Base-by-base conservation (phyloP, 495 filamentous ascomycete species). In the Symbiotaphrina buchneri region DNA sequence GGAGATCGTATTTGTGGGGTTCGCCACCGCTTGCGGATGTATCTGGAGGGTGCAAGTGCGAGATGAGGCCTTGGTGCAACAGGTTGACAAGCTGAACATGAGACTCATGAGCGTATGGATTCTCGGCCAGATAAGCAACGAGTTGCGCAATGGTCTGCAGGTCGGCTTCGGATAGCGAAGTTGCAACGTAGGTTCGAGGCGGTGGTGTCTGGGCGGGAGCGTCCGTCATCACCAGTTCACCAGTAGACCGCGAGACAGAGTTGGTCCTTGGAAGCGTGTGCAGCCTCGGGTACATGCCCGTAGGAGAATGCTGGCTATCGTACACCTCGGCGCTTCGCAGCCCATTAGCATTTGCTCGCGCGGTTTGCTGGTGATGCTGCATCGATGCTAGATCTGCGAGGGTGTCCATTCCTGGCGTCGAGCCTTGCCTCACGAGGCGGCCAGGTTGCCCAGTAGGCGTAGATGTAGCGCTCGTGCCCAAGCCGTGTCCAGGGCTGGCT, bases 351-450 rank as follows among this genome's bases (percentile, higher is more conserved):
- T 44, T 63, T 15, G 55, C 52, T 10, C 57, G 55, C 31, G 55
- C 50, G 3, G 56, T 39, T 39, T 53, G 60, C 37, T 74, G 69
- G 28, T 63, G 63, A 34, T 67, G 61, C 48, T 74, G 69, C 64
- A 73, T 71, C 3, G 68, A 61, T 26, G 70, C 70, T 20, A 73
- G 44, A 42, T 74, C 70, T 22, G 69, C 69, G 30, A 75, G 46
- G 13, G 68, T 66, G 36, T 74, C 68, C 65, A 74, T 74, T 11
- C 62, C 61, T 1, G 64, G 55, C 10, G 65, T 69, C 6, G 68
- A 66, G 1, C 58, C 44, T 27, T 62, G 61, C 34, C 63, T 51
- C 26, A 51, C 39, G 24, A 45, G 34, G 27, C 43, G 47, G 21
- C 46, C 44, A 19, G 48, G 45, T 11, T 43, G 37, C 3, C 38